Conservation (phyloP, 352 stramenopile genomes). For the Globisporangium middletonii region DNA sequence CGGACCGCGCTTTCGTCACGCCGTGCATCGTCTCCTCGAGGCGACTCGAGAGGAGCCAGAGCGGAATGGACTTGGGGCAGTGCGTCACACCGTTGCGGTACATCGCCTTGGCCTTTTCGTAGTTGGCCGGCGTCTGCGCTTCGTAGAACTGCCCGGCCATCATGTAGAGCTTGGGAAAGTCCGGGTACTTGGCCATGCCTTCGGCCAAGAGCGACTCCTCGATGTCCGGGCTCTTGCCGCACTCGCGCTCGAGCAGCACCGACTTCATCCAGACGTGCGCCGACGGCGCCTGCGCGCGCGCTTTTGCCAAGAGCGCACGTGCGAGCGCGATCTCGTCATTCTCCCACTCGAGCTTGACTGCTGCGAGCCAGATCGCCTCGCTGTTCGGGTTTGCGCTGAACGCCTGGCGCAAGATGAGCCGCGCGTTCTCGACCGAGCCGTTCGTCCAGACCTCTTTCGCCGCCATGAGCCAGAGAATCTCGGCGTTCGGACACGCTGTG, state of each 20-base stretch:
- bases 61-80: constrained; percentile 88
- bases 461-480: constrained; percentile 97
- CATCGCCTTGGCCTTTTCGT: constrained; percentile 84
- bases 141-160: constrained; percentile 96
- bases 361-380: constrained; percentile 94
- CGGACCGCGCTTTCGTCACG: constrained; percentile 94
- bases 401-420: constrained; percentile 93
- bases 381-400: constrained; percentile 96
- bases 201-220: constrained; percentile 89
- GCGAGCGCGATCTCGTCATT: constrained; percentile 95
- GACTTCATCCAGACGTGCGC: constrained; percentile 97
- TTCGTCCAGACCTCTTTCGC: constrained; percentile 97
- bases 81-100: constrained; percentile 91
- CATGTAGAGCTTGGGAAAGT: constrained; percentile 96
- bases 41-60: constrained; percentile 93
- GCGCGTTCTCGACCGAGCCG: constrained; percentile 90
- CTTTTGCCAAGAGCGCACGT: constrained; percentile 70
- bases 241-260: constrained; percentile 94
- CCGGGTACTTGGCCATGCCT: constrained; percentile 86
- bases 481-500: constrained; percentile 89
- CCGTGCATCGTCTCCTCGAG: constrained; percentile 91
- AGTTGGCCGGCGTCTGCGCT: constrained; percentile 36
- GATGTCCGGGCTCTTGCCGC: constrained; percentile 36
- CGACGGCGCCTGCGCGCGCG: constrained; percentile 78
- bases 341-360: constrained; percentile 98